Base-by-base conservation (phyloP, 1,139 yeast species). In the Sugiyamaella novakii region DNA sequence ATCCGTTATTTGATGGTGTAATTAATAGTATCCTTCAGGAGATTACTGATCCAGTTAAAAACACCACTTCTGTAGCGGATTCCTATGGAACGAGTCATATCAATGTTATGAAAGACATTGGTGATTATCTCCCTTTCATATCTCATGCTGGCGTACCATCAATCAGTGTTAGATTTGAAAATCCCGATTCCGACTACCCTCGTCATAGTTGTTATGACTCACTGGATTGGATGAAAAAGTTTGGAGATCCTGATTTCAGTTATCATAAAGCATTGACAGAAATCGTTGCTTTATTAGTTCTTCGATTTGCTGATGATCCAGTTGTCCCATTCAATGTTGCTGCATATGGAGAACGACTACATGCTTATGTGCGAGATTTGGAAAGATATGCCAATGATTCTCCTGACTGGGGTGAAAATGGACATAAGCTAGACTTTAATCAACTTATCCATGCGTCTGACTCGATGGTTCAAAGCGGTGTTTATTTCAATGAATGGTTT, bases 261-360 rank as follows among this genome's bases (percentile, higher is more conserved):
- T 76, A 78, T 49, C 91, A 85, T 61, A 62, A 70, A 10, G 77
- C 79, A 14, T 64, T 88, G 50, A 79, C 84, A 1, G 79, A 82
- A 53, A 63, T 84, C 19, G 62, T 84, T 1, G 74, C 87, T 1
- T 69, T 75, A 37, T 57, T 85, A 5, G 67, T 77, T 0, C 64
- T 89, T 15, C 74, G 78, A 44, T 63, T 86, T 14, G 77, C 82
- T 0, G 96, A 91, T 59, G 79, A 76, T 35, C 95, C 97, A 1
- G 66, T 87, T 35, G 72, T 91, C 12, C 96, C 96, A 1, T 84
- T 78, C 59, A 80, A 84, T 61, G 67, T 87, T 33, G 65, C 64
- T 2, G 72, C 73, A 6, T 75, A 81, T 53, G 79, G 80, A 1
- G 63, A 69, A 1, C 68, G 70, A 12, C 57, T 88, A 35, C 71